Percentiles rank a stretch among this genome's conserved stretches.
Conservation (phyloP, 805 yeast genomes). For the Barnettozyma vustinii region DNA sequence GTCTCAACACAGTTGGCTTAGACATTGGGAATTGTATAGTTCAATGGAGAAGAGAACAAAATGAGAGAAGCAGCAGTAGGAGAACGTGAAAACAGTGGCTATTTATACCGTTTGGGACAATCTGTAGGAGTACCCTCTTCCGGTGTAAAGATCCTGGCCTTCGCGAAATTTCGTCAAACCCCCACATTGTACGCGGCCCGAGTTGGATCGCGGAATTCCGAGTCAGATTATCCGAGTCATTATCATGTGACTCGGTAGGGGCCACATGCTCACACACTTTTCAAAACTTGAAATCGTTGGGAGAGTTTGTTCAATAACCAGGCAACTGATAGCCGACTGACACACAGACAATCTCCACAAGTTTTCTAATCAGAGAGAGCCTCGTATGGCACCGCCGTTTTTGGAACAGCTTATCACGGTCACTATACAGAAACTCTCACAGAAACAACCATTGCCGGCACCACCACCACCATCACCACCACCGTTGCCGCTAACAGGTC, state of each 20-base stretch:
- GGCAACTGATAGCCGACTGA: no score
- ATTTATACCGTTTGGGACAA: background rate
- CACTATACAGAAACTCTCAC: background rate
- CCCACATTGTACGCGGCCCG: no score
- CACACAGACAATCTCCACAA: no score
- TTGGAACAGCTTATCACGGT: background rate
- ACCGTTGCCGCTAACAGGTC: background rate
- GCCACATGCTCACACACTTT: no score
- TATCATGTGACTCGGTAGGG: no score
- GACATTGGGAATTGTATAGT: background rate
- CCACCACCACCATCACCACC: background rate
- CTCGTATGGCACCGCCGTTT: background rate
- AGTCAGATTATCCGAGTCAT: no score
- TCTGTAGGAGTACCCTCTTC: background rate
- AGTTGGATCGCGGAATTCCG: no score
- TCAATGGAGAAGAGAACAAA: background rate
- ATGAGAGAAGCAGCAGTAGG: background rate
- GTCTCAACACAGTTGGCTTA: conserved; percentile 57
- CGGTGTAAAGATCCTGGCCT: background rate
- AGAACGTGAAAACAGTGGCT: background rate
- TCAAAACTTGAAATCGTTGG: no score
- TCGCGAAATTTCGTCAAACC: no score
- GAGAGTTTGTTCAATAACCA: no score
- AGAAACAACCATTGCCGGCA: background rate
- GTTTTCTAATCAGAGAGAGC: no score